Evolutionary conservation across 129 eudicot species (phyloP).

Genomic region (Saussurea involucrata): DNA sequence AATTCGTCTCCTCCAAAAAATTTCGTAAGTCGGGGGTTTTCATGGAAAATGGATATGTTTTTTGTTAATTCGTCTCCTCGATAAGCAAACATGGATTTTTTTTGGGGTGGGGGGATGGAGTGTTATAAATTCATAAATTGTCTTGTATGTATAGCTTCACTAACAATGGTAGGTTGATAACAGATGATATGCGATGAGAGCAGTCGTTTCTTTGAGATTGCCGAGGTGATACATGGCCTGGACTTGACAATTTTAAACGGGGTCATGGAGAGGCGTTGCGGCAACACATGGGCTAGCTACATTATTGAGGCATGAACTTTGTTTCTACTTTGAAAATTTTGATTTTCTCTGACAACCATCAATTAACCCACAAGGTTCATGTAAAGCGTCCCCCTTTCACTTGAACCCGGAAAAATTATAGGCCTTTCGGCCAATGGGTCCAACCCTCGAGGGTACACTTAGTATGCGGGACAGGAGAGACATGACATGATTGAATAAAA

Average conservation of each 20-base stretch:
- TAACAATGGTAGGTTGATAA: neutral
- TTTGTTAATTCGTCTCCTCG: no score
- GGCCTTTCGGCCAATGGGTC: no score
- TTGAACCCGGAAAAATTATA: neutral
- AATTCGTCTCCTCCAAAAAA: no score
- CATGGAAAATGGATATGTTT: no score
- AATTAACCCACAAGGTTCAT: neutral
- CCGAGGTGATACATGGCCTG: constrained; percentile 73
- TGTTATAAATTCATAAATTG: neutral
- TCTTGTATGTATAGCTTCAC: neutral
- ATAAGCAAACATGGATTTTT: no score
- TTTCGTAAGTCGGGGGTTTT: no score
- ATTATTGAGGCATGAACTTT: constrained; percentile 56
- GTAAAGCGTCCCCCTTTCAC: neutral
- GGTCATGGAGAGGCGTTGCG: constrained; percentile 44
- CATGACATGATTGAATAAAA: no score
- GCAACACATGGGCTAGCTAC: constrained; percentile 68
- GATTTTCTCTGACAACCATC: neutral
- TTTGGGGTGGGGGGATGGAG: neutral
- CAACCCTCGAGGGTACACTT: no score
- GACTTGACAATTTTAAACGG: constrained; percentile 67
- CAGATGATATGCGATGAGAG: constrained; percentile 82
- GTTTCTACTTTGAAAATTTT: neutral
- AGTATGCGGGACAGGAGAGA: no score
- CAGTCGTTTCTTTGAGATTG: constrained; percentile 73